Conservation (phyloP, 2,329 filamentous ascomycete species). For the Colletotrichum sansevieriae region DNA sequence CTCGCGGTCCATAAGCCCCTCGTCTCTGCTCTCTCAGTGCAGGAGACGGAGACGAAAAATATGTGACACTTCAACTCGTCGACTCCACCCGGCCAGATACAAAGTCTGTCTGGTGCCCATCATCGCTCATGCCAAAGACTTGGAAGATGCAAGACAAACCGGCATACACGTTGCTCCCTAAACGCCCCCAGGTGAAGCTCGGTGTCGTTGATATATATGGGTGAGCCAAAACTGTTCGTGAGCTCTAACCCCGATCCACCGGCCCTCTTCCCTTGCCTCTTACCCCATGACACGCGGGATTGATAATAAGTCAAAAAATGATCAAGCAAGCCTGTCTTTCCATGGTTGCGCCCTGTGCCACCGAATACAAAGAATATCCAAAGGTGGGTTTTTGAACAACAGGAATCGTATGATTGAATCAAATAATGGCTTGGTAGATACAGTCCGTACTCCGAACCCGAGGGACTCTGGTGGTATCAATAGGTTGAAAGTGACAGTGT, state of each 20-base stretch:
- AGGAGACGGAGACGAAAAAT: not conserved
- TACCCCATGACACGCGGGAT: constrained; percentile 12
- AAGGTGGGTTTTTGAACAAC: constrained; percentile 32
- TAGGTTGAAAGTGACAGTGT: constrained; percentile 25
- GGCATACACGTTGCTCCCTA: constrained; percentile 37
- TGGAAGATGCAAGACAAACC: constrained; percentile 35
- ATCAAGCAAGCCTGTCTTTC: constrained; percentile 40
- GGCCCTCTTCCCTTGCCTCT: constrained; percentile 24
- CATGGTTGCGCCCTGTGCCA: constrained; percentile 35
- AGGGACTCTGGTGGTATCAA: constrained; percentile 35
- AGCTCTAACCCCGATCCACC: constrained; percentile 11
- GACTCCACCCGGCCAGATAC: constrained; percentile 39
- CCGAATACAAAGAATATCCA: constrained; percentile 18
- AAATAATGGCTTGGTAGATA: constrained; percentile 37
- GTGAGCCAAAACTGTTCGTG: constrained; percentile 12
- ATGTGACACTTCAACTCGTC: constrained; percentile 31
- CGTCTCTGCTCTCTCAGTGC: not conserved
- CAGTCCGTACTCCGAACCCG: constrained; percentile 36
- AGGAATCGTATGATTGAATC: not conserved
- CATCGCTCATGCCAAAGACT: constrained; percentile 43
- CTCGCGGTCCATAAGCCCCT: constrained; percentile 24
- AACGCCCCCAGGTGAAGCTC: constrained; percentile 38
- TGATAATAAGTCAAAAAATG: constrained; percentile 25
- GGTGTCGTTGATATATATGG: constrained; percentile 4
- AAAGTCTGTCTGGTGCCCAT: constrained; percentile 33